Percentiles rank a stretch among this genome's conserved stretches.
Conservation (phyloP, 2,329 filamentous ascomycete species). For the Tolypocladium guangdongense region DNA sequence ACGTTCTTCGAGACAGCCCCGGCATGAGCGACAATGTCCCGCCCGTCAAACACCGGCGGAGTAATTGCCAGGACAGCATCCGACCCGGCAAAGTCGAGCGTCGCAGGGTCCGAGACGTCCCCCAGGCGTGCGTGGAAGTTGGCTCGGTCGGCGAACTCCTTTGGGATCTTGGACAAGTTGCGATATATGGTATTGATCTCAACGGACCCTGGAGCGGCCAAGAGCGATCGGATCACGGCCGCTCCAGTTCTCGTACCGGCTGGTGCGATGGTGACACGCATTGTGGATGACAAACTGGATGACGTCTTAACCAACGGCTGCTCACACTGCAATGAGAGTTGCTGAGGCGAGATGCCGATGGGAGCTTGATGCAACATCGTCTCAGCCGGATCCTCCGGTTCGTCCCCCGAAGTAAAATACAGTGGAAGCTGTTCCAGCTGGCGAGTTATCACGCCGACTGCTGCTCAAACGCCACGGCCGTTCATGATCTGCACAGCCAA, state of each 20-base stretch:
- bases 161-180: constrained; percentile 14
- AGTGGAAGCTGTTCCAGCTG: too few relatives aligned
- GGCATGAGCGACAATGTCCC: constrained; percentile 11
- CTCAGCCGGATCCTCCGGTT: too few relatives aligned
- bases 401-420: too few relatives aligned
- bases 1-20: constrained; percentile 16
- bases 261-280: constrained; percentile 19
- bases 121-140: constrained; percentile 18
- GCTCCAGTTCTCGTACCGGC: constrained; percentile 20
- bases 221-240: constrained; percentile 17
- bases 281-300: background rate
- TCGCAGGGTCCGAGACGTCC: constrained; percentile 15
- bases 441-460: too few relatives aligned
- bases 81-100: constrained; percentile 18
- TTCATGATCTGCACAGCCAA: too few relatives aligned
- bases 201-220: constrained; percentile 7
- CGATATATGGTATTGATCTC: constrained; percentile 18
- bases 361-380: too few relatives aligned
- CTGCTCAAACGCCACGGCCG: too few relatives aligned
- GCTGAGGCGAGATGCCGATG: too few relatives aligned
- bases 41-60: constrained; percentile 15
- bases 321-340: background rate
- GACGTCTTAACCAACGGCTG: too few relatives aligned
- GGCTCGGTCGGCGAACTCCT: constrained; percentile 12
- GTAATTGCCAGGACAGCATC: constrained; percentile 21